Percentiles rank a stretch among this genome's conserved stretches.
These are phyloP conservation scores for Backusella psychrophila DNA, from an alignment of 192 early-diverging fungal genomes.

Conservation along the genomic window DNA sequence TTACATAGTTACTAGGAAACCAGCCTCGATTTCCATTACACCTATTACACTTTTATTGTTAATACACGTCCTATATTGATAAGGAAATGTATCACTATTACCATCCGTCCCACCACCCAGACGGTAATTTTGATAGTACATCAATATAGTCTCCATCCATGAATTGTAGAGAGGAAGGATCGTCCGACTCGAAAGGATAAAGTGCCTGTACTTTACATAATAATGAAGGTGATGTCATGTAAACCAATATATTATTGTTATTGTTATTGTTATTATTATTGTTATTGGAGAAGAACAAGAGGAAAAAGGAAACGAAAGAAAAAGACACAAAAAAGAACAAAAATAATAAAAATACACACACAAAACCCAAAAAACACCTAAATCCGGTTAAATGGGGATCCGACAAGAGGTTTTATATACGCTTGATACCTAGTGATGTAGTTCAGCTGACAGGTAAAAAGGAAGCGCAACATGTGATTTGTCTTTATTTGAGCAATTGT, in stretches of 20 bases:
- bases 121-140: slow-evolving; percentile 84
- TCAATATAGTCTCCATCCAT: slow-evolving; percentile 85
- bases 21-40: slow-evolving; percentile 78
- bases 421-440: background rate
- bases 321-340: background rate
- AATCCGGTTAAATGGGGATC: background rate
- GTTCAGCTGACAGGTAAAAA: background rate
- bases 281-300: background rate
- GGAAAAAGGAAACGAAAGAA: background rate
- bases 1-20: slow-evolving; percentile 89
- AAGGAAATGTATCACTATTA: background rate
- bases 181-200: slow-evolving; percentile 83
- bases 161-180: slow-evolving; percentile 78
- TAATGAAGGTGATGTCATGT: slow-evolving; percentile 8
- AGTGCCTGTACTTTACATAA: slow-evolving; percentile 62
- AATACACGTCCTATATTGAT: background rate
- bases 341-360: background rate
- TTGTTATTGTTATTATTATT: background rate
- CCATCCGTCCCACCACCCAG: slow-evolving; percentile 98
- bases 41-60: background rate
- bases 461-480: background rate
- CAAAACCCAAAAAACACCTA: background rate
- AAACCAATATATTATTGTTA: background rate
- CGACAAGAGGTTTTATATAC: background rate
- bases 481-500: background rate